Percentiles rank a stretch among this genome's conserved stretches.
Conservation (phyloP, 768 basidiomycete species). For the Atractiella rhizophila region DNA sequence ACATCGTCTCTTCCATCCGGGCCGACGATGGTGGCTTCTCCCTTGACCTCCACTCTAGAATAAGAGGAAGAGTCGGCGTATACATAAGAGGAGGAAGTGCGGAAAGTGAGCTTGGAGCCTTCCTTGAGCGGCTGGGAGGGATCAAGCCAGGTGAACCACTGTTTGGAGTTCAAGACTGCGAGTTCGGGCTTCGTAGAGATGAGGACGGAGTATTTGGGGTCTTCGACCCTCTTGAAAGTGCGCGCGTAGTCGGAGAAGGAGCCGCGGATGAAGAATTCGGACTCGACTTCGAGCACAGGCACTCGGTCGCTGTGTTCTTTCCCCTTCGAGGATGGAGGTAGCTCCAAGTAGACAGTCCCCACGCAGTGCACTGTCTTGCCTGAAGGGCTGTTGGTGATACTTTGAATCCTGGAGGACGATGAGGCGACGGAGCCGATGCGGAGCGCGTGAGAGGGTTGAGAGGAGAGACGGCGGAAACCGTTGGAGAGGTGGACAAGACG, state of each 20-base stretch:
- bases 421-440: conserved; percentile 69
- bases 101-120: conserved; percentile 71
- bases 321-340: conserved; percentile 54
- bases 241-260: conserved; percentile 79
- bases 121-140: conserved; percentile 46
- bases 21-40: conserved; percentile 38
- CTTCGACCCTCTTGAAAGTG: conserved; percentile 78
- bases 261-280: conserved; percentile 90
- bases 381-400: conserved; percentile 65
- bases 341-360: conserved; percentile 25
- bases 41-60: conserved; percentile 51
- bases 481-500: conserved; percentile 94
- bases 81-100: conserved; percentile 53
- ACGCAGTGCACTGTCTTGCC: conserved; percentile 85
- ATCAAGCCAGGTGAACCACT: conserved; percentile 94
- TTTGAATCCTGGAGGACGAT: conserved; percentile 63
- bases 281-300: conserved; percentile 75
- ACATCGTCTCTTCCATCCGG: conserved; percentile 8
- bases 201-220: conserved; percentile 62
- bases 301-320: conserved; percentile 28
- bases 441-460: conserved; percentile 49
- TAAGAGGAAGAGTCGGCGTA: conserved; percentile 79
- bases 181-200: conserved; percentile 51
- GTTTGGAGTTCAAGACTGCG: conserved; percentile 78
- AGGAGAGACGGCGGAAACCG: conserved; percentile 67